These are phyloP conservation scores for Drosera capensis DNA, from an alignment of 148 eudicot genomes.

Conservation along the genomic window DNA sequence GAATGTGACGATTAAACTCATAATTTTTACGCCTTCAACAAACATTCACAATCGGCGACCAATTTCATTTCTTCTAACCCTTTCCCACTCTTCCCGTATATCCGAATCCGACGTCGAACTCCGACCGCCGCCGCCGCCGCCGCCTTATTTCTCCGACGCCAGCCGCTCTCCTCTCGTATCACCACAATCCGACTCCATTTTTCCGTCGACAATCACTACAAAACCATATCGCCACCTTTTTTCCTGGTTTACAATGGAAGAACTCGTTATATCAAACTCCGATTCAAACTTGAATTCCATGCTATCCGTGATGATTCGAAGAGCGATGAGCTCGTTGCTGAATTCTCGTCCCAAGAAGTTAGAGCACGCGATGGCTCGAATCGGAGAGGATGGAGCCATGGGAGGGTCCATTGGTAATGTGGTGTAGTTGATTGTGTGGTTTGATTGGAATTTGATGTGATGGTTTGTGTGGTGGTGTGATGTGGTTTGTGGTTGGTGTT, in stretches of 20 bases:
- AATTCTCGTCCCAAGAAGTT: constrained; percentile 45
- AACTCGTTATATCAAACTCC: not conserved
- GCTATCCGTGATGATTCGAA: constrained; percentile 41
- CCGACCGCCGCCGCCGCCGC: too few relatives aligned
- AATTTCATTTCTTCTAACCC: too few relatives aligned
- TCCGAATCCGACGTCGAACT: too few relatives aligned
- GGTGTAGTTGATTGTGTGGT: not conserved
- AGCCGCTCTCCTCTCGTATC: too few relatives aligned
- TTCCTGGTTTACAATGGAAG: not conserved
- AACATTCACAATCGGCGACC: too few relatives aligned
- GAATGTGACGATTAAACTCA: too few relatives aligned
- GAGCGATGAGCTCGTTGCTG: constrained; percentile 45
- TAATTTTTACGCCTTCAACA: too few relatives aligned
- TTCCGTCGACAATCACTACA: too few relatives aligned
- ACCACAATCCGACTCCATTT: too few relatives aligned
- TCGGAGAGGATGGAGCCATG: constrained; percentile 20
- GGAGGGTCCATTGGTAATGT: constrained; percentile 15
- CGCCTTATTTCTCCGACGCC: too few relatives aligned
- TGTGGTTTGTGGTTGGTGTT: not conserved
- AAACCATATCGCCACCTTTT: too few relatives aligned
- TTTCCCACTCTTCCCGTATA: too few relatives aligned
- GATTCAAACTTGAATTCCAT: constrained; percentile 24
- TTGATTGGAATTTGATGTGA: not conserved
- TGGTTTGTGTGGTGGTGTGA: not conserved
- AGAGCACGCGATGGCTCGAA: constrained; percentile 35